Conservation (phyloP, 306 rosid species). For the Medicago ruthenica region DNA sequence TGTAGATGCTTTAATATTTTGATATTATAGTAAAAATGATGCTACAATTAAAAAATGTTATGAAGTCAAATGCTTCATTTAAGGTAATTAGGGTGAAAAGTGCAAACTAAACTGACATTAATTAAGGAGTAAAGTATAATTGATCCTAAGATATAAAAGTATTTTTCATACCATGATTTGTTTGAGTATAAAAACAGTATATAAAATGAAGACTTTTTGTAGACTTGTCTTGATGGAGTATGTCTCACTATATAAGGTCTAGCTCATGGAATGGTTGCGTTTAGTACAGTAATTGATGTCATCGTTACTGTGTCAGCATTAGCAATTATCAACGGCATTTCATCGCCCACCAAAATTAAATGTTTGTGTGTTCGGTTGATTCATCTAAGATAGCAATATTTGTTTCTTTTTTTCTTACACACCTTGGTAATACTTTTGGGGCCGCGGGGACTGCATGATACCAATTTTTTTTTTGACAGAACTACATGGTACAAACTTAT, state of each 20-base stretch:
- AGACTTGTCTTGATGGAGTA: neutral
- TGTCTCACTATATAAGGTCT: neutral
- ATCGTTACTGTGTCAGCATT: constrained; percentile 1
- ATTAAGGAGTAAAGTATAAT: neutral
- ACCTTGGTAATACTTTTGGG: too few relatives aligned
- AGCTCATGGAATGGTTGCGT: neutral
- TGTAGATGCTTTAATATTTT: too few relatives aligned
- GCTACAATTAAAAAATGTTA: too few relatives aligned
- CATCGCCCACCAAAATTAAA: constrained; percentile 4
- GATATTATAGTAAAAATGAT: too few relatives aligned
- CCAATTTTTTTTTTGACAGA: too few relatives aligned
- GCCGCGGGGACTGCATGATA: too few relatives aligned
- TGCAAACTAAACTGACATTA: neutral
- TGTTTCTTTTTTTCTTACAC: too few relatives aligned
- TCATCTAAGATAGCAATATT: too few relatives aligned
- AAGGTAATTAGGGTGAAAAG: too few relatives aligned
- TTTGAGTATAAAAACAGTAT: neutral
- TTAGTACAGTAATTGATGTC: neutral
- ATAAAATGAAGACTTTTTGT: neutral
- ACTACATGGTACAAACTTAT: too few relatives aligned
- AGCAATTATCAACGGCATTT: neutral
- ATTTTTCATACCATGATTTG: neutral
- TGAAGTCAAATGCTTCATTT: too few relatives aligned
- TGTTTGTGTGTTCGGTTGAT: too few relatives aligned
- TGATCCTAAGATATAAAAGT: neutral